A percentile compares a stretch with the other conserved stretches of the same genome.
Evolutionary conservation across 306 rosid species (phyloP).

Genomic region (Pachyrhizus erosus): DNA sequence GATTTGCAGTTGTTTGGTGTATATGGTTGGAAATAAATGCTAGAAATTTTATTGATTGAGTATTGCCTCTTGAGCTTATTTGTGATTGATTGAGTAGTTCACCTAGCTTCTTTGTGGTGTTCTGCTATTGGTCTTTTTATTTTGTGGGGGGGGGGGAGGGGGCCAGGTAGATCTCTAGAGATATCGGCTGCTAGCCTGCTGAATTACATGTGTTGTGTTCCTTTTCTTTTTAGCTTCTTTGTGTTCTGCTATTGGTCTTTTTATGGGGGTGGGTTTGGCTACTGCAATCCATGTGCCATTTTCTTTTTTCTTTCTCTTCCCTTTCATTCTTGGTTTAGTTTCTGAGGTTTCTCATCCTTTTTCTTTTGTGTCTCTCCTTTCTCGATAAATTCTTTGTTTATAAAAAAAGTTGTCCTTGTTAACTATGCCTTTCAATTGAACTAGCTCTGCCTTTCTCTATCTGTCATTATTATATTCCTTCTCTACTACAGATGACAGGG

Average conservation of each 20-base stretch:
- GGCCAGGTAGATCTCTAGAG: background rate
- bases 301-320: background rate
- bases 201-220: background rate
- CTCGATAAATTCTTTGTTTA: background rate
- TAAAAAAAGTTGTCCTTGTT: background rate
- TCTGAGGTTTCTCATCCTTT: background rate
- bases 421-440: constrained; percentile 30
- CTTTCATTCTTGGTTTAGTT: background rate
- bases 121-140: constrained; percentile 1
- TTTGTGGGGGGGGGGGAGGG: background rate
- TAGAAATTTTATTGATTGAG: background rate
- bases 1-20: background rate
- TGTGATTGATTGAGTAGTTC: background rate
- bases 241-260: constrained; percentile 1
- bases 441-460: constrained; percentile 28
- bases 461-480: constrained; percentile 26
- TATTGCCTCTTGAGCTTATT: background rate
- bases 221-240: background rate
- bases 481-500: constrained; percentile 65
- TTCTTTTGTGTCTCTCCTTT: background rate
- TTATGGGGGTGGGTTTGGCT: background rate
- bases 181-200: background rate
- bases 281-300: background rate
- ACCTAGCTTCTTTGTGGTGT: background rate
- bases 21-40: background rate